Conservation (phyloP, 306 rosid species). For the Cucurbita maxima region DNA sequence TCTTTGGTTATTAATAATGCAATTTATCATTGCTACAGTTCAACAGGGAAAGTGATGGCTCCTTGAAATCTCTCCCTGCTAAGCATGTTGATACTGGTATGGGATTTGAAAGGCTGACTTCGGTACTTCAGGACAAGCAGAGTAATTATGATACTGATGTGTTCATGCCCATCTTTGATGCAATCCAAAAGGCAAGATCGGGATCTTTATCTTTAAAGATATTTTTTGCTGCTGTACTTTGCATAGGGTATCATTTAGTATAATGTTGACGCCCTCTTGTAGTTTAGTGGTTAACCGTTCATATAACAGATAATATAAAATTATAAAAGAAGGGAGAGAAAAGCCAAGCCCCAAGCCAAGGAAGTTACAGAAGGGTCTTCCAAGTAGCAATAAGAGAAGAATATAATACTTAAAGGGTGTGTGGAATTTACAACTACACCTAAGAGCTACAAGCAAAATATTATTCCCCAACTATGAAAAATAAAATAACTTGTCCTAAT, state of each 20-base stretch:
- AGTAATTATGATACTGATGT: constrained; percentile 95
- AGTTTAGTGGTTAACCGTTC: not conserved
- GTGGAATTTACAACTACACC: not conserved
- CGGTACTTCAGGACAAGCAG: constrained; percentile 75
- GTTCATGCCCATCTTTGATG: constrained; percentile 85
- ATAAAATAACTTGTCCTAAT: not conserved
- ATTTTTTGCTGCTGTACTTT: not conserved
- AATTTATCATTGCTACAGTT: constrained; percentile 27
- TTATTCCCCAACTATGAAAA: not conserved
- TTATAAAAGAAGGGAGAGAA: not conserved
- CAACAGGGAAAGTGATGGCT: constrained; percentile 82
- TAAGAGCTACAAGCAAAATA: not conserved
- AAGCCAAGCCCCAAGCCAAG: not conserved
- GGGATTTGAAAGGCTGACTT: constrained; percentile 94
- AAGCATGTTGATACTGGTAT: constrained; percentile 94
- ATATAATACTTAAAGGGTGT: not conserved
- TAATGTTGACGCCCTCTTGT: not conserved
- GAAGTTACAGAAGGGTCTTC: not conserved
- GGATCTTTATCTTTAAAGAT: not conserved
- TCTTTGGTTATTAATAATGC: not conserved
- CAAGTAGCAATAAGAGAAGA: not conserved
- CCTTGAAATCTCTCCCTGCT: constrained; percentile 78
- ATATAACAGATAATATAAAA: not conserved
- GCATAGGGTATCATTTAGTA: not conserved
- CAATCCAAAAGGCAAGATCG: constrained; percentile 53